Conservation (phyloP, 106 monocot species). For the Dioscorea dumetorum region DNA sequence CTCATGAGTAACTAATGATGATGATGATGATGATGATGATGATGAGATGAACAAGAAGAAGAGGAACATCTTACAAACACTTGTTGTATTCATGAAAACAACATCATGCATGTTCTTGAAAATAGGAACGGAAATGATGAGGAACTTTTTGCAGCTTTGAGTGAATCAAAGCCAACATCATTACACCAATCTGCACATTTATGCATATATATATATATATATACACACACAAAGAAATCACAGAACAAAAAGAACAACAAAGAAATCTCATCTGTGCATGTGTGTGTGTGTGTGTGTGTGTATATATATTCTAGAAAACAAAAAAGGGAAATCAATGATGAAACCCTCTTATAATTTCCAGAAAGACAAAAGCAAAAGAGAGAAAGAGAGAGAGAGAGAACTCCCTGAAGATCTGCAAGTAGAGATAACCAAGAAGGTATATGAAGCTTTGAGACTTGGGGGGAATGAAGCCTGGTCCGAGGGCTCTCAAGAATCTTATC, state of each 20-base stretch:
- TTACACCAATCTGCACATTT: background rate
- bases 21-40: background rate
- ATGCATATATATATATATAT: too few relatives aligned
- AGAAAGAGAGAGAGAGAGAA: background rate
- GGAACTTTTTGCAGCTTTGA: background rate
- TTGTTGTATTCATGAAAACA: too few relatives aligned
- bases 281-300: too few relatives aligned
- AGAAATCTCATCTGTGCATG: too few relatives aligned
- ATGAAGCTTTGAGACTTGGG: constrained; percentile 12
- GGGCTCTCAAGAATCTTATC: background rate
- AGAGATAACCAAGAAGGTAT: background rate
- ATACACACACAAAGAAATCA: too few relatives aligned
- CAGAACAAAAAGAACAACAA: too few relatives aligned
- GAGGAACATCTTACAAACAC: too few relatives aligned
- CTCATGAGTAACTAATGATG: too few relatives aligned
- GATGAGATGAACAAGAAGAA: background rate
- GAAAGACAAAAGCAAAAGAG: background rate
- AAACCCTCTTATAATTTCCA: background rate
- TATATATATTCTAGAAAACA: background rate
- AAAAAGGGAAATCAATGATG: background rate
- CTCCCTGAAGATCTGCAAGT: background rate
- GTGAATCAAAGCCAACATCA: background rate
- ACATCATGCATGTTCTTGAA: background rate
- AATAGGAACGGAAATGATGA: background rate
- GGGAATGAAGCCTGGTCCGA: constrained; percentile 69